Percentiles rank a stretch among this genome's conserved stretches.
phyloP scores from a whole-genome alignment of 371 early-diverging fungal genomes.

The Mortierella sp. region DNA sequence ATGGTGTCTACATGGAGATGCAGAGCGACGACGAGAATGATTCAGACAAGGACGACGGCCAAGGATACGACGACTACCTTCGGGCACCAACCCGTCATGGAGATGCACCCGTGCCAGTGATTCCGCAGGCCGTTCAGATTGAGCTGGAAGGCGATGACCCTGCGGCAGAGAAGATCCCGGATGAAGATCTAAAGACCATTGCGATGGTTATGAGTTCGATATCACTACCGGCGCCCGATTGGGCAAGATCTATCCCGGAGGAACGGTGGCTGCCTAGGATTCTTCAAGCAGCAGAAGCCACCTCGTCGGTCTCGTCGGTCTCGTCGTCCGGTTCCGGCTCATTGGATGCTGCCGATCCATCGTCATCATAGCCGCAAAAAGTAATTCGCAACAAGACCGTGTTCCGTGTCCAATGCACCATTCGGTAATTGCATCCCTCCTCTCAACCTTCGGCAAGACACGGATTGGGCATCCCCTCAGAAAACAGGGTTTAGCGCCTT shows the following conservation, averaged over 20 bases:
- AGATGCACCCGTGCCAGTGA: constrained; percentile 27
- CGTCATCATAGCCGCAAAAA: too few relatives aligned
- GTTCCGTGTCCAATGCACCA: too few relatives aligned
- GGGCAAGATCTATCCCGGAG: constrained; percentile 43
- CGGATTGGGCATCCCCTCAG: too few relatives aligned
- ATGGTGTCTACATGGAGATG: constrained; percentile 13
- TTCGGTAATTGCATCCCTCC: too few relatives aligned
- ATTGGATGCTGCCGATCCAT: too few relatives aligned
- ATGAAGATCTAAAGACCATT: constrained; percentile 45
- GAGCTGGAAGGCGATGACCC: constrained; percentile 9
- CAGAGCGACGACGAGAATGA: constrained; percentile 29
- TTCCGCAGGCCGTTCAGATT: constrained; percentile 31
- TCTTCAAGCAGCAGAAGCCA: constrained; percentile 23
- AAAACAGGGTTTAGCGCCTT: too few relatives aligned
- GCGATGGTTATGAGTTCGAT: constrained; percentile 44
- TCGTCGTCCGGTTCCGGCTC: neutral
- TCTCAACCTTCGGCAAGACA: too few relatives aligned
- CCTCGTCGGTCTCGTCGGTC: neutral
- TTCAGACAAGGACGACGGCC: neutral
- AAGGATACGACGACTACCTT: constrained; percentile 47
- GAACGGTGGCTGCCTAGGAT: constrained; percentile 44
- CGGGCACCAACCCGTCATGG: constrained; percentile 14
- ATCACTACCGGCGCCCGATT: constrained; percentile 40
- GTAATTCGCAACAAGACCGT: too few relatives aligned
- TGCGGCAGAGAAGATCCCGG: constrained; percentile 29